Evolutionary conservation across 306 rosid species (phyloP), one percentile per base, ranked within the genome.

Genomic region (Prunus salicina): DNA sequence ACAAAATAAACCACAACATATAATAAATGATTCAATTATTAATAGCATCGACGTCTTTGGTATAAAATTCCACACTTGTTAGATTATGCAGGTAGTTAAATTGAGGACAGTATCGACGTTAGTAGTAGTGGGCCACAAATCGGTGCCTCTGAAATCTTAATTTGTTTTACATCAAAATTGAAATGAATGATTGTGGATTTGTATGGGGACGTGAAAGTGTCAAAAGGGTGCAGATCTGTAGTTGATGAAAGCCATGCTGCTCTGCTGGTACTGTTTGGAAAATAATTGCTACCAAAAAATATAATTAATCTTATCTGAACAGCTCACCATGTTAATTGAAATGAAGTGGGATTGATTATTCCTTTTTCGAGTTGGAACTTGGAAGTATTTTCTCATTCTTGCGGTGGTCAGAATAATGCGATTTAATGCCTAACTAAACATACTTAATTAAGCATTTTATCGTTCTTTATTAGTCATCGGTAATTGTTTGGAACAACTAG

Each of bases 111-210:
- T 32, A 32, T 38, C 2, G 9, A 38, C 8, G 2, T 38, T 38
- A 2, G 0, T 38, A 6, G 9, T 6, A 38, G 2, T 38, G 9
- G 43, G 2, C 0, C 0, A 0, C 9, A 2, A 0, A 38, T 6
- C 2, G 9, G 43, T 38, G 0, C 43, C 2, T 38, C 9, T 38
- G 9, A 38, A 38, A 38, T 56, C 13, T 56, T 19, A 38, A 38
- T 8, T 56, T 56, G 10, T 5, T 55, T 18, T 19, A 0, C 14
- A n/a, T 34, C 1, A 2, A 4, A 65, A 4, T 5, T 2, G 8
- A 32, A 64, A 8, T 52, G 4, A 71, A 7, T 34, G 63, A 55
- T 34, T 43, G 12, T 30, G 72, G 64, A 2, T 64, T 47, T 65
- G 67, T 41, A 72, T 50, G 34, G 51, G 43, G 78, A 52, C 74